Evolutionary conservation across 345 rosid genomes (phyloP), one percentile per base, ranked within the genome.

Genomic region (Cardamine chenopodiifolia): DNA sequence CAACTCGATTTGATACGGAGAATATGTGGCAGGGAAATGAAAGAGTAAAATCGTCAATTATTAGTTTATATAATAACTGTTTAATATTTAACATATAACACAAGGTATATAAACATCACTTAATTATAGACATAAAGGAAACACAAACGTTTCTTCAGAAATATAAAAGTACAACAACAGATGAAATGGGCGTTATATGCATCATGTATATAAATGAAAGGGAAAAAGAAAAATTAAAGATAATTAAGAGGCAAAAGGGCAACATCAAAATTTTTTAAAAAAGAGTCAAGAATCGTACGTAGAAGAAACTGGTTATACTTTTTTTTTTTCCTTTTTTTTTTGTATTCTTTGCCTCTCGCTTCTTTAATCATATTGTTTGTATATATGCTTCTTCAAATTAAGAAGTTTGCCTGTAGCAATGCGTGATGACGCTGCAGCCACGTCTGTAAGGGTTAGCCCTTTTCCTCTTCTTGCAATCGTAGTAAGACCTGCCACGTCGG

Each of bases 341-440:
- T 14, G 31, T 32, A 57, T 56, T 66, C 3, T 65, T 71, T 59
- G 62, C 56, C 66, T 72, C 45, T 66, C 37, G 66, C 9, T 66
- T 49, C 69, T 52, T 72, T 39, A 54, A 64, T 45, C 69, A 76
- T 53, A 68, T 55, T 42, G 48, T 58, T 58, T 29, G 32, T 64
- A 64, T 72, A 49, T 17, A 42, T 45, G 15, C 42, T 64, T 58
- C 35, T 64, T 58, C 12, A 71, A 49, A 57, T 73, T 48, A 73
- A 54, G 60, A 57, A 37, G 85, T 73, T 20, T 6, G 9, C 69
- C 90, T 79, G 55, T 63, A 25, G 57, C 88, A 87, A 66, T 66
- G 81, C 0, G 90, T 83, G 37, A 87, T 74, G 47, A n/a, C 68
- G 35, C 87, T 79, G 81, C 90, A 87, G 1, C 88, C 88, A 54